These are phyloP conservation scores for Mayamaea pseudoterrestris DNA, from an alignment of 108 stramenopile genomes.

Conservation along the genomic window DNA sequence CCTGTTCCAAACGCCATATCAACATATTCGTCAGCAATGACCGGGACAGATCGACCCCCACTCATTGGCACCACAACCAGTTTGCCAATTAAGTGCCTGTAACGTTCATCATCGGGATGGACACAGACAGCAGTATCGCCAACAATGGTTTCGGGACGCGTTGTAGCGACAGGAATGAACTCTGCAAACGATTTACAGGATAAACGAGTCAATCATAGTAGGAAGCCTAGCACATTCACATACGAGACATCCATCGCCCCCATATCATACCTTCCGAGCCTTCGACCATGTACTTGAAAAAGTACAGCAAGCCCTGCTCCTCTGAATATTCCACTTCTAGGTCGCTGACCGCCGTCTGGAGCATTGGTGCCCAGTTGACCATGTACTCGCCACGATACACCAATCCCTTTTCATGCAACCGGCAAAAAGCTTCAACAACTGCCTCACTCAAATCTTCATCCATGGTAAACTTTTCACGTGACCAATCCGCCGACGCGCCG, in stretches of 20 bases:
- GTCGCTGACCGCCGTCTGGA: conserved; percentile 97
- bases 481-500: conserved; percentile 98
- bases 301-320: conserved; percentile 91
- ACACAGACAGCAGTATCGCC: conserved; percentile 95
- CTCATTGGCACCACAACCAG: conserved; percentile 76
- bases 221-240: too few relatives aligned
- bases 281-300: conserved; percentile 90
- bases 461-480: conserved; percentile 94
- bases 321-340: conserved; percentile 91
- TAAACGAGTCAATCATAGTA: not conserved
- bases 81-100: conserved; percentile 86
- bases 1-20: conserved; percentile 94
- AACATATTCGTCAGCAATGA: conserved; percentile 94
- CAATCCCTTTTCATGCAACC: conserved; percentile 88
- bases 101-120: conserved; percentile 89
- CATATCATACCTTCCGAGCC: conserved; percentile 39
- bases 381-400: conserved; percentile 93
- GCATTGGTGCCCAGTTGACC: conserved; percentile 97
- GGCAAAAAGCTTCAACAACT: conserved; percentile 92
- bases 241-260: not conserved
- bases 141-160: conserved; percentile 91
- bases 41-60: conserved; percentile 67
- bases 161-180: conserved; percentile 86
- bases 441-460: conserved; percentile 75
- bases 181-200: conserved; percentile 18